These are phyloP conservation scores for Kluyveromyces wickerhamii DNA, from an alignment of 805 yeast species.

Conservation along the genomic window DNA sequence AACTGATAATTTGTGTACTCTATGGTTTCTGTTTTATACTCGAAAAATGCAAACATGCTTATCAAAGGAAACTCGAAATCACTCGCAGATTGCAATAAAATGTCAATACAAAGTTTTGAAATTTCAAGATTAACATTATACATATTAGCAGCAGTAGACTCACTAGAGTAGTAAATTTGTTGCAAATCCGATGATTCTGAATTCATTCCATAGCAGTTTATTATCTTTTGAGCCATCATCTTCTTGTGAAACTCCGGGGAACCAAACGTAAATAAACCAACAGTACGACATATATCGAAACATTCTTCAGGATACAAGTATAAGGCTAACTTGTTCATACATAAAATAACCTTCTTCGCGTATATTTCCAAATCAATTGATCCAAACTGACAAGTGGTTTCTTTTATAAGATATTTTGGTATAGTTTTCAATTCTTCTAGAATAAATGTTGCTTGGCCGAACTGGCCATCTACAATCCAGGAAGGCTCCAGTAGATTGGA, in stretches of 20 bases:
- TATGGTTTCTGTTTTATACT: too few relatives aligned
- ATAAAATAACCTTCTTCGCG: not conserved
- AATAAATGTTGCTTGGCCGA: not conserved
- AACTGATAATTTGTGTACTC: too few relatives aligned
- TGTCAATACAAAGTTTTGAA: too few relatives aligned
- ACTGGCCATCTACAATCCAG: not conserved
- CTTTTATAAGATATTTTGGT: not conserved
- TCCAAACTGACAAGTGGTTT: not conserved
- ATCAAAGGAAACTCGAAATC: too few relatives aligned
- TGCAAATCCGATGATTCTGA: not conserved
- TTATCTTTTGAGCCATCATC: not conserved
- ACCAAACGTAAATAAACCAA: not conserved
- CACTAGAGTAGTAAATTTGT: not conserved
- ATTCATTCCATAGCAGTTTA: not conserved
- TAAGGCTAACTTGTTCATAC: not conserved
- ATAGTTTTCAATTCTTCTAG: not conserved
- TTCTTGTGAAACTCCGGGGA: not conserved
- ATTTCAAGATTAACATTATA: too few relatives aligned
- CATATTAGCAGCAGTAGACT: too few relatives aligned
- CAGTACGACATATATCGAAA: not conserved
- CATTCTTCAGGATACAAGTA: conserved; percentile 2
- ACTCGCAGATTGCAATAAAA: too few relatives aligned
- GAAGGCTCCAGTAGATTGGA: not conserved
- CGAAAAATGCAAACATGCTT: too few relatives aligned
- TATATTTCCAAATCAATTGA: not conserved